Percentiles rank a stretch among this genome's conserved stretches.
These are phyloP conservation scores for Bombardia bombarda DNA, from an alignment of 495 filamentous ascomycete genomes.

Conservation along the genomic window DNA sequence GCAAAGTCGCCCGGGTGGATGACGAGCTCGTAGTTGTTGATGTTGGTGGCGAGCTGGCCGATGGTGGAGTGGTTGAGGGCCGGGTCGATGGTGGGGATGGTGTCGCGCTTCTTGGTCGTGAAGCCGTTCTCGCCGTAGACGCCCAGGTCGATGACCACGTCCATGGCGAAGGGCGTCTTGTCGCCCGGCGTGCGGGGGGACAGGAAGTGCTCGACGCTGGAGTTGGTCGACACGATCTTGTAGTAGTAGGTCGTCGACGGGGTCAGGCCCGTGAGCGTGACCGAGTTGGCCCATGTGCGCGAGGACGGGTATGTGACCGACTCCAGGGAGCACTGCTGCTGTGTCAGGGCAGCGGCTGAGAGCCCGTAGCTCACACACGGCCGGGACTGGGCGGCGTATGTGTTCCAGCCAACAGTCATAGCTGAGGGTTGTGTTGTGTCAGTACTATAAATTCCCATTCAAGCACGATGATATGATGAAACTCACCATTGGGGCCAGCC, in stretches of 20 bases:
- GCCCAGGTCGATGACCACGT: constrained; percentile 36
- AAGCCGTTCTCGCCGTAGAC: constrained; percentile 50
- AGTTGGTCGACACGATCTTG: constrained; percentile 50
- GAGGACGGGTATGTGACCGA: constrained; percentile 33
- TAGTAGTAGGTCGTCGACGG: constrained; percentile 40
- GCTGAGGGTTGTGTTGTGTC: constrained; percentile 37
- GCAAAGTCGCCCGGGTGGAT: constrained; percentile 48
- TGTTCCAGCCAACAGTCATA: constrained; percentile 48
- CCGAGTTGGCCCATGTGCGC: constrained; percentile 33
- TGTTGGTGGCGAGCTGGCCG: constrained; percentile 42
- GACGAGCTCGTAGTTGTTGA: constrained; percentile 52
- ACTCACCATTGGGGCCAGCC: constrained; percentile 46
- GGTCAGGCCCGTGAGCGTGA: constrained; percentile 23
- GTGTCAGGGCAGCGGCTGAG: constrained; percentile 18
- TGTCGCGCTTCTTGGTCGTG: constrained; percentile 47
- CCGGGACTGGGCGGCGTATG: constrained; percentile 28
- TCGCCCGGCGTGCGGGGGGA: constrained; percentile 43
- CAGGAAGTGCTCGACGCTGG: constrained; percentile 45
- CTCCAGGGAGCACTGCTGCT: constrained; percentile 24
- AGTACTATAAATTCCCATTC: background rate
- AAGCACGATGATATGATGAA: background rate
- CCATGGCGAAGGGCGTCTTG: constrained; percentile 31
- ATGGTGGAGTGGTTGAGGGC: constrained; percentile 58
- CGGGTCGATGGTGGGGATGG: constrained; percentile 43
- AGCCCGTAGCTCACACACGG: constrained; percentile 41